Conservation (phyloP, 2,329 filamentous ascomycete species). For the Hypoxylon sp. region DNA sequence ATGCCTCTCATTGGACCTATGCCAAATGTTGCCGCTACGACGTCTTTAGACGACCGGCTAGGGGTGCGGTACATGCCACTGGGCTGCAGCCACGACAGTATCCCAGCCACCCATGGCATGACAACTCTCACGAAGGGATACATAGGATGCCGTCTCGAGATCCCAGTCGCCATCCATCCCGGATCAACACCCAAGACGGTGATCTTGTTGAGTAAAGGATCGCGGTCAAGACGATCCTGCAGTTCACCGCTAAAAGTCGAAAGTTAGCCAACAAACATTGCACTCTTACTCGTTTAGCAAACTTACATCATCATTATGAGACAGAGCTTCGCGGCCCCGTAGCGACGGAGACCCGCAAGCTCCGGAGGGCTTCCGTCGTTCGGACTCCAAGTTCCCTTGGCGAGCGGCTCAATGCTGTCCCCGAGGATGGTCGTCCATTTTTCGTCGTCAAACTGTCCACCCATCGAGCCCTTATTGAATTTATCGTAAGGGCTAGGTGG, state of each 20-base stretch:
- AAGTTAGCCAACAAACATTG: not conserved
- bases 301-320: slow-evolving; percentile 3
- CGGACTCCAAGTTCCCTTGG: slow-evolving; percentile 26
- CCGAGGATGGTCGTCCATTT: slow-evolving; percentile 21
- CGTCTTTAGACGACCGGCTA: slow-evolving; percentile 6
- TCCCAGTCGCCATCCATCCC: slow-evolving; percentile 20
- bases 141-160: slow-evolving; percentile 2
- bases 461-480: slow-evolving; percentile 3
- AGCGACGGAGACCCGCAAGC: not conserved
- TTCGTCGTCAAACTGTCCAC: slow-evolving; percentile 17
- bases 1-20: not conserved
- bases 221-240: slow-evolving; percentile 19
- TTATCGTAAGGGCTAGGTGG: slow-evolving; percentile 1
- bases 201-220: slow-evolving; percentile 19
- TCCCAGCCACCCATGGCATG: slow-evolving; percentile 6
- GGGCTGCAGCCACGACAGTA: slow-evolving; percentile 13
- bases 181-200: slow-evolving; percentile 27
- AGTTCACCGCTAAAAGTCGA: slow-evolving; percentile 10
- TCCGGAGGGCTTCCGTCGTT: slow-evolving; percentile 1
- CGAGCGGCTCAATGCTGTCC: slow-evolving; percentile 28
- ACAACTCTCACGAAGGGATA: not conserved
- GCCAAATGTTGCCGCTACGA: slow-evolving; percentile 1
- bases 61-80: slow-evolving; percentile 10
- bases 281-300: not conserved
- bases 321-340: slow-evolving; percentile 4